Conservation (phyloP, 1,139 yeast species). For the Magnusiomyces tetraspermus region DNA sequence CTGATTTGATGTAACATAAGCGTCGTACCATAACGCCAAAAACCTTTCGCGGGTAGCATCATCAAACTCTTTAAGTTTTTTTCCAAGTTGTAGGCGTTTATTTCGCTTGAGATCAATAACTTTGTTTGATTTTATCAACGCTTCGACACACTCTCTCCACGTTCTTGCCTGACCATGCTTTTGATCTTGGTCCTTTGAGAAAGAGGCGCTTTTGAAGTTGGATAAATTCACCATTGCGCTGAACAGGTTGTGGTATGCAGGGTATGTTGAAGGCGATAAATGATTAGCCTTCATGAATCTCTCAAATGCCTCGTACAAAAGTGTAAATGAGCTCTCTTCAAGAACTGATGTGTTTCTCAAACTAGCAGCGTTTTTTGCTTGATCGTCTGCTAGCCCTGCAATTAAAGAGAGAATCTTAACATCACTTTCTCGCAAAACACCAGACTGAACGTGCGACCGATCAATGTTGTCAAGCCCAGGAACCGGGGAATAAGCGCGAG, state of each 20-base stretch:
- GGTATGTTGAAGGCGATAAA: constrained; percentile 11
- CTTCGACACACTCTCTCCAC: constrained; percentile 10
- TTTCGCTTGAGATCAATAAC: constrained; percentile 7
- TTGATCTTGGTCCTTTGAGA: neutral
- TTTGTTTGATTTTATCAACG: constrained; percentile 6
- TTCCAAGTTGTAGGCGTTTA: constrained; percentile 6
- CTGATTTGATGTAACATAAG: constrained; percentile 5
- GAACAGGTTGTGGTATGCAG: constrained; percentile 9
- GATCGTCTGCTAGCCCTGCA: neutral
- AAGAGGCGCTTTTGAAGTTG: neutral
- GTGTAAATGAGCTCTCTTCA: constrained; percentile 18
- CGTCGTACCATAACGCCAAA: constrained; percentile 13
- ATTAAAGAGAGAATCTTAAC: neutral
- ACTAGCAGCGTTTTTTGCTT: neutral
- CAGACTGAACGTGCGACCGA: neutral
- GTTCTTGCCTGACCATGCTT: neutral
- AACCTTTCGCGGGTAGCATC: constrained; percentile 11
- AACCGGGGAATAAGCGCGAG: too few species aligned
- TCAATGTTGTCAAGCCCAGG: neutral
- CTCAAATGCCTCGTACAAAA: constrained; percentile 21
- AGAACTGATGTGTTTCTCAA: neutral
- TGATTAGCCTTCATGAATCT: constrained; percentile 19
- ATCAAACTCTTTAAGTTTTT: constrained; percentile 10
- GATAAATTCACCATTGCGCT: constrained; percentile 11
- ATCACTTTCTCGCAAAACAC: neutral